A percentile compares a stretch with the other conserved stretches of the same genome.
Evolutionary conservation across 371 early-diverging fungal genomes (phyloP).

Genomic region (Syncephalis fuscata): DNA sequence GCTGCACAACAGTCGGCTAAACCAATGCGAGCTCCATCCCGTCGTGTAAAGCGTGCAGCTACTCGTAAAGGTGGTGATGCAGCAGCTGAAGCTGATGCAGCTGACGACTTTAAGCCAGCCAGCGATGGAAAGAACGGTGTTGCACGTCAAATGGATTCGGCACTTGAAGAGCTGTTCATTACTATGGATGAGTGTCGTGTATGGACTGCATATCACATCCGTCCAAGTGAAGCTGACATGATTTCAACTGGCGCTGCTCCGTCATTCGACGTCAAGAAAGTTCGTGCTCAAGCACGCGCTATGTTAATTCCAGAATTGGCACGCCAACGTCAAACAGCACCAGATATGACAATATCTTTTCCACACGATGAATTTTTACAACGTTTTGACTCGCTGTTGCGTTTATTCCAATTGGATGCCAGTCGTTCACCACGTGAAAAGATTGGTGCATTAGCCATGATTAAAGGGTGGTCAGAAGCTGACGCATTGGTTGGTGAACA

Average conservation of each 20-base stretch:
- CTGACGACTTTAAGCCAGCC: slow-evolving; percentile 1
- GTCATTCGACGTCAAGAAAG: slow-evolving; percentile 25
- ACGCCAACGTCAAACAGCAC: slow-evolving; percentile 16
- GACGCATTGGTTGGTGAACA: slow-evolving; percentile 26
- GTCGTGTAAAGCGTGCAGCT: not conserved
- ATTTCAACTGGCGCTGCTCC: slow-evolving; percentile 20
- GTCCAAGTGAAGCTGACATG: slow-evolving; percentile 52
- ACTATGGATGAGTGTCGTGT: slow-evolving; percentile 60
- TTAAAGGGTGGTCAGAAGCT: slow-evolving; percentile 18
- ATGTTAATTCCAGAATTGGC: slow-evolving; percentile 43
- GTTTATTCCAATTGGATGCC: slow-evolving; percentile 18
- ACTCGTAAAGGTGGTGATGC: not conserved
- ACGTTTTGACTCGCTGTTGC: slow-evolving; percentile 27
- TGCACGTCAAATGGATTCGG: slow-evolving; percentile 40
- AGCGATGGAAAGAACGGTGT: slow-evolving; percentile 33
- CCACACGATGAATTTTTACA: slow-evolving; percentile 37
- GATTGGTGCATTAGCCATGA: slow-evolving; percentile 19
- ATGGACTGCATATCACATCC: slow-evolving; percentile 72
- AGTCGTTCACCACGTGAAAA: slow-evolving; percentile 16
- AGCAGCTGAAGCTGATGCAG: not conserved
- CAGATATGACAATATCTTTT: slow-evolving; percentile 41
- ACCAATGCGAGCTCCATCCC: slow-evolving; percentile 23
- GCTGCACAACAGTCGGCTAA: slow-evolving; percentile 43
- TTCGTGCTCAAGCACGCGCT: slow-evolving; percentile 46
- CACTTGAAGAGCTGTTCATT: slow-evolving; percentile 44